Evolutionary conservation across 495 filamentous ascomycete species (phyloP).

Genomic region (Geoglossum glabrum): DNA sequence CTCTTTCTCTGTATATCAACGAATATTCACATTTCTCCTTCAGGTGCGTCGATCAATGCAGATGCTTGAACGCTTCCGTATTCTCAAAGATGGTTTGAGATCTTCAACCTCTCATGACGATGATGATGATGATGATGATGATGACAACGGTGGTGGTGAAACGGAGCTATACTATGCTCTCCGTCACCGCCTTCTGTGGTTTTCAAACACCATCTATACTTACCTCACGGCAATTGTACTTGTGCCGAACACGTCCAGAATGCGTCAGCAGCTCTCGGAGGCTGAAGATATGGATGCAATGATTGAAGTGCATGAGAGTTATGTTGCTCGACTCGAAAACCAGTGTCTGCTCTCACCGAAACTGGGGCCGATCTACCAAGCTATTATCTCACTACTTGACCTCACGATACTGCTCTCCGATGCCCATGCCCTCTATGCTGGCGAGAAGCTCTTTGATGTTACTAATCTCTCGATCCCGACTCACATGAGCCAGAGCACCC

Average conservation of each 20-base stretch:
- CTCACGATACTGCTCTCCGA: constrained; percentile 31
- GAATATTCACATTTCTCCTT: constrained; percentile 11
- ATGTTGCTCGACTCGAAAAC: constrained; percentile 36
- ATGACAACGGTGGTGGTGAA: constrained; percentile 13
- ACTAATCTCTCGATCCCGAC: constrained; percentile 2
- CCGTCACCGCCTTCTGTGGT: constrained; percentile 60
- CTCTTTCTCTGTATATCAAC: constrained; percentile 41
- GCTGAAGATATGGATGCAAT: constrained; percentile 68
- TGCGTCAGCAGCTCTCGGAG: constrained; percentile 31
- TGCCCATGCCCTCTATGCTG: constrained; percentile 18
- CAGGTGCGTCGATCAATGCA: not conserved
- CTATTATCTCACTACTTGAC: constrained; percentile 21
- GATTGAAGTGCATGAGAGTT: constrained; percentile 45
- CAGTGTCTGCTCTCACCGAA: constrained; percentile 41
- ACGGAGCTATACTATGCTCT: constrained; percentile 36
- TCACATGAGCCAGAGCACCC: constrained; percentile 2
- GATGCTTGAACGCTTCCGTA: constrained; percentile 37
- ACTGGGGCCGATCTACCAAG: constrained; percentile 16
- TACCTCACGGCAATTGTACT: constrained; percentile 61
- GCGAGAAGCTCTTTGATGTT: constrained; percentile 10
- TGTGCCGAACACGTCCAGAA: constrained; percentile 27
- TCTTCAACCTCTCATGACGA: not conserved
- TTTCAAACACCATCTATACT: constrained; percentile 48
- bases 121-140: constrained; percentile 7
- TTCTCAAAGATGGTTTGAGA: constrained; percentile 14